phyloP scores from a whole-genome alignment of 306 rosid genomes.

The Medicago ruthenica region DNA sequence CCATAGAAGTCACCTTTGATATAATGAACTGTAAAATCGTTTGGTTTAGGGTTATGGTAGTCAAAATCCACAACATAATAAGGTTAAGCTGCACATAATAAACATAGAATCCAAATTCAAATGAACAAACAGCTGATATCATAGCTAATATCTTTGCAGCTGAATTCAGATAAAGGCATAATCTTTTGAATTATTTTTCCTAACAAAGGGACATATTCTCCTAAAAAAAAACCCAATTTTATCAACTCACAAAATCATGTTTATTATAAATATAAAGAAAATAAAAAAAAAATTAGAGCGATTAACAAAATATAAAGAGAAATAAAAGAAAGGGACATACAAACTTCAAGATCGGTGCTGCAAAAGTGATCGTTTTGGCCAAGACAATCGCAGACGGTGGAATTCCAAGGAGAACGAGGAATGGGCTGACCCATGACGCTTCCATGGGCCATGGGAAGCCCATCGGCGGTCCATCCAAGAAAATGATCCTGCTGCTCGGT shows the following conservation, averaged over 20 bases:
- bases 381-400: constrained; percentile 74
- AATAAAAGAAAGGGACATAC: constrained; percentile 54
- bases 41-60: constrained; percentile 16
- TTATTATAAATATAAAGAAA: background rate
- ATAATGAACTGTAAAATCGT: background rate
- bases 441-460: constrained; percentile 70
- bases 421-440: constrained; percentile 91
- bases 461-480: constrained; percentile 83
- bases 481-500: constrained; percentile 21
- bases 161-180: background rate
- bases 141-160: constrained; percentile 19
- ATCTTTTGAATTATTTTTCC: background rate
- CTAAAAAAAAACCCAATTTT: background rate
- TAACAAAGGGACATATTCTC: background rate
- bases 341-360: constrained; percentile 98
- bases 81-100: background rate
- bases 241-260: background rate
- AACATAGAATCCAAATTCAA: constrained; percentile 11
- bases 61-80: background rate
- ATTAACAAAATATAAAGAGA: background rate
- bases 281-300: background rate
- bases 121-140: constrained; percentile 14
- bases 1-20: too few species aligned
- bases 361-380: constrained; percentile 92
- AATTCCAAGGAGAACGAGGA: constrained; percentile 74